Evolutionary conservation across 1,284 basidiomycete genomes (phyloP), one percentile per base, ranked within the genome.

Genomic region (Boletellus sp.): DNA sequence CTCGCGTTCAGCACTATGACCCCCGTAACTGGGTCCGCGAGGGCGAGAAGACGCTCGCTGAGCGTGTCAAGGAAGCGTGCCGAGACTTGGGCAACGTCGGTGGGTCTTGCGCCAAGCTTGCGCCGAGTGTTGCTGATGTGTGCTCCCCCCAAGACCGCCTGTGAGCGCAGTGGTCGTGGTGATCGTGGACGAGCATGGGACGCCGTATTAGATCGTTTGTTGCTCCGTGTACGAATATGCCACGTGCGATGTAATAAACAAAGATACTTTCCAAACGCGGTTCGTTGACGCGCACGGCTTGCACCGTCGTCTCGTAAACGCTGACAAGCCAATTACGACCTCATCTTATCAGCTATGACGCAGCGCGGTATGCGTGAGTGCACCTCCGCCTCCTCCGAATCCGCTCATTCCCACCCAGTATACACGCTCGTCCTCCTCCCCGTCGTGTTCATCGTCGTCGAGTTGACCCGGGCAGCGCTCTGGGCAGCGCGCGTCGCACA

Each of bases 1-100:
- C 9, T n/a, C 9, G 16, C 27, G 16, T 11, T 21, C 54, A 89
- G 86, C 87, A 70, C 75, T 94, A 94, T 72, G 92, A 94, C 70
- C 91, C 91, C 48, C 91, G 94, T 78, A 88, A 95, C 53, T 98
- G 94, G 94, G 90, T 98, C 38, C 89, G 95, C 63, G 94, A 97
- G 75, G 94, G 94, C 56, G 96, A 99, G 77, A 94, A 96, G 84
- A 97, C 94, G 20, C 83, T 99, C 61, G 48, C 70, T 42, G 80
- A 71, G 54, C 91, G 96, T 64, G 91, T 95, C 73, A 90, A 92
- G 73, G 87, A 91, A 70, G 94, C 96, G 29, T 94, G 92, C 72
- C 58, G 71, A 36, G 94, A 99, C 72, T 80, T 99, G 54, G 89
- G 89, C 57, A 92, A 94, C 74, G 77, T 82, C 49, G 58, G 74